Evolutionary conservation across 2,329 filamentous ascomycete genomes (phyloP), one percentile per base, ranked within the genome.

Genomic region (Lecanosticta acicola): DNA sequence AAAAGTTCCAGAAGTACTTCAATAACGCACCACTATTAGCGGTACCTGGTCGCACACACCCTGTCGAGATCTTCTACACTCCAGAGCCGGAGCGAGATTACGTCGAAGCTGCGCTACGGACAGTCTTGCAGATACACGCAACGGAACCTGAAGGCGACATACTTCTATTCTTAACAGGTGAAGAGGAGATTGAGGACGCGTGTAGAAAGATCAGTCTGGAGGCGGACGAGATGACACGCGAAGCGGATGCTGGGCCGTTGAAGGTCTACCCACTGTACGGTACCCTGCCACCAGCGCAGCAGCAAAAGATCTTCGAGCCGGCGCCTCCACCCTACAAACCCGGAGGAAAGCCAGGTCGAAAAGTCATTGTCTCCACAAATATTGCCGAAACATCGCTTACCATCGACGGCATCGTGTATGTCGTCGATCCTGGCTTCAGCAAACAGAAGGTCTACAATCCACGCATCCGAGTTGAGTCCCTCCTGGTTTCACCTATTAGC

Each of bases 391-490:
- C 93, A 0, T 91, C 85, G 61, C 80, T 98, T 69, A 98, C 93
- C 38, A 98, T 98, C 50, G 93, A 98, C 64, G 93, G 93, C 65
- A 98, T 98, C 54, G 93, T 98, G 29, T 98, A 96, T 63, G 93
- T 98, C 26, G 91, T 98, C n/a, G 93, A 98, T 62, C 91, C 93
- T 2, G 93, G 93, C 29, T 98, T 98, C 74, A 95, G 89, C 72
- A 98, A 98, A 73, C 93, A 98, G 64, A 98, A 97, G 71, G 93
- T 97, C 53, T 98, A 97, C 75, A 97, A 98, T 68, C 91, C 93
- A 17, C 83, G 93, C 50, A 94, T 95, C 59, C 83, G 93, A 67
- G 90, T 98, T 54, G 93, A 98, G 70, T 97, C 93, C 1, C 78
- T 98, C 5, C 76, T 98, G n/a, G 91, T 98, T 3, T 96, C 93